Evolutionary conservation across 2,329 filamentous ascomycete genomes (phyloP), one percentile per base, ranked within the genome.

Genomic region (Arachnopeziza araneosa): DNA sequence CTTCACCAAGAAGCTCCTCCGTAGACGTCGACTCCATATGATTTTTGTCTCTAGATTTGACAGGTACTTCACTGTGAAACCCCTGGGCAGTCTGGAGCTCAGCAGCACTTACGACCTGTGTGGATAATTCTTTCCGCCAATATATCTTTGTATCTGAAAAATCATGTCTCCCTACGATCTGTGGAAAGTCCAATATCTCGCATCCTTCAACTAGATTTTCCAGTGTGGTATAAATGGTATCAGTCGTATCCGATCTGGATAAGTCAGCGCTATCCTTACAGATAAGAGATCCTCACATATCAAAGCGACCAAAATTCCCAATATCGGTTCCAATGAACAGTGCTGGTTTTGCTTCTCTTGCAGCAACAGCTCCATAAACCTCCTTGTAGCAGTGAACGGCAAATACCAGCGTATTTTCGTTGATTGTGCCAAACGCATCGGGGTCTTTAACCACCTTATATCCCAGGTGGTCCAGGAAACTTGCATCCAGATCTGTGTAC

Each of bases 131-230:
- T 21, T 59, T 64, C 24, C 67, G 64, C 64, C 64, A 68, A 51
- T 71, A 72, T 17, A 71, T 69, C 52, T 66, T 69, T 5, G 70
- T 72, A 56, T 72, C 70, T 1, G 70, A 71, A 57, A 72, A 72
- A 57, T 71, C 70, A 56, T 70, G 65, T 59, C 69, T 58, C 17
- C 36, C 36, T 44, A 44, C 36, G 8, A 70, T 26, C 52, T 71
- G 70, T 19, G 70, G 70, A 36, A 72, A 72, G 14, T 66, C 64
- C 14, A 66, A 54, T 2, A 52, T 52, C n/a, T 70, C 63, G 48
- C 62, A 72, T 17, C 57, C 66, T 50, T 65, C 57, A 9, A 71
- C 64, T 64, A 71, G 65, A 9, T 63, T 62, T 8, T 68, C 60
- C 10, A 72, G 54, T 12, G 55, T 24, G 24, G 66, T 60, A 2